Evolutionary conservation across 345 rosid genomes (phyloP).

Genomic region (Arabidopsis thaliana): TAIR10.1 NC_003076.8:8800501-8801000

Average conservation of each 20-base stretch:
- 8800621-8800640: not conserved
- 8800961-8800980: not conserved
- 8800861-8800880: conserved; percentile 25
- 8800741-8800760: not conserved
- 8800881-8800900: not conserved
- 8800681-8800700: conserved; percentile 10
- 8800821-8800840: conserved; percentile 76
- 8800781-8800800: conserved; percentile 46
- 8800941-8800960: not conserved
- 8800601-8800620: not conserved
- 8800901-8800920: conserved; percentile 9
- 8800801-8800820: conserved; percentile 65
- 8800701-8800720: not conserved
- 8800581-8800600: not conserved
- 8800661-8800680: not conserved
- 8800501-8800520: not conserved
- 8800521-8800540: conserved; percentile 12
- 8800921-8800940: conserved; percentile 21
- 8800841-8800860: conserved; percentile 64
- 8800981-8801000: not conserved
- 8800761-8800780: conserved; percentile 76
- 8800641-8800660: conserved; percentile 1
- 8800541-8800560: conserved; percentile 10
- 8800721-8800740: not conserved
- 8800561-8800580: not conserved